Percentiles rank a stretch among this genome's conserved stretches.
Conservation (phyloP, 2,329 filamentous ascomycete genomes). For the Phyllosticta citribraziliensis region DNA sequence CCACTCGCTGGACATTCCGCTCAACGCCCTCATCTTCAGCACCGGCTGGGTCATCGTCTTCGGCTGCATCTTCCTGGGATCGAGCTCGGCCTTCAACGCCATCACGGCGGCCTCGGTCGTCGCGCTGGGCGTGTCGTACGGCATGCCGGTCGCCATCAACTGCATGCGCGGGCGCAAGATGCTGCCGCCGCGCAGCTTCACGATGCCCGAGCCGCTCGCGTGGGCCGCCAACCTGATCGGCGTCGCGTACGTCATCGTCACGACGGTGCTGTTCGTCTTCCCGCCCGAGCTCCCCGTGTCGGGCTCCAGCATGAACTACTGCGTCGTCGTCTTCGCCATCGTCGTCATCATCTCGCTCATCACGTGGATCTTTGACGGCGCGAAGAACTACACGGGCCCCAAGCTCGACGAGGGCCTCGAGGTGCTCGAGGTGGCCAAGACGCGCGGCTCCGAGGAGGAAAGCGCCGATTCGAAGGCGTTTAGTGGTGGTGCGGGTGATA, state of each 20-base stretch:
- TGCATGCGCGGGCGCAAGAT: constrained; percentile 55
- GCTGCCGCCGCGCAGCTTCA: constrained; percentile 51
- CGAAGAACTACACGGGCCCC: constrained; percentile 50
- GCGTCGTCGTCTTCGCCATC: constrained; percentile 47
- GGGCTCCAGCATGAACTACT: constrained; percentile 58
- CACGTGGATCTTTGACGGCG: constrained; percentile 52
- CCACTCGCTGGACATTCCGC: constrained; percentile 49
- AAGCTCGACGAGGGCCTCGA: constrained; percentile 32
- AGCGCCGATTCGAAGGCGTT: neutral
- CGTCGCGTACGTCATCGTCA: constrained; percentile 57
- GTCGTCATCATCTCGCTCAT: constrained; percentile 47
- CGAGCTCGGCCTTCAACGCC: constrained; percentile 58
- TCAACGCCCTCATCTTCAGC: constrained; percentile 57
- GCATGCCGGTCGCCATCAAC: constrained; percentile 63
- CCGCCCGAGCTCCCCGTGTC: constrained; percentile 57
- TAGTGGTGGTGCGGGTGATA: neutral
- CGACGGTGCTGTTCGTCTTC: constrained; percentile 66
- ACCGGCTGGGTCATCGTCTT: constrained; percentile 55
- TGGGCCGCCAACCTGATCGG: constrained; percentile 53
- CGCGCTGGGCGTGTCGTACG: constrained; percentile 62
- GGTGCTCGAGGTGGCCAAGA: constrained; percentile 25
- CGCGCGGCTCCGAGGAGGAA: neutral
- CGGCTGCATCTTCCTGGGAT: constrained; percentile 61
- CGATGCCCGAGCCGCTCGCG: constrained; percentile 43
- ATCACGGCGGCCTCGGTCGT: constrained; percentile 64